Percentiles rank a stretch among this genome's conserved stretches.
Evolutionary conservation across 345 rosid species (phyloP).

Genomic region (Geranium brycei): DNA sequence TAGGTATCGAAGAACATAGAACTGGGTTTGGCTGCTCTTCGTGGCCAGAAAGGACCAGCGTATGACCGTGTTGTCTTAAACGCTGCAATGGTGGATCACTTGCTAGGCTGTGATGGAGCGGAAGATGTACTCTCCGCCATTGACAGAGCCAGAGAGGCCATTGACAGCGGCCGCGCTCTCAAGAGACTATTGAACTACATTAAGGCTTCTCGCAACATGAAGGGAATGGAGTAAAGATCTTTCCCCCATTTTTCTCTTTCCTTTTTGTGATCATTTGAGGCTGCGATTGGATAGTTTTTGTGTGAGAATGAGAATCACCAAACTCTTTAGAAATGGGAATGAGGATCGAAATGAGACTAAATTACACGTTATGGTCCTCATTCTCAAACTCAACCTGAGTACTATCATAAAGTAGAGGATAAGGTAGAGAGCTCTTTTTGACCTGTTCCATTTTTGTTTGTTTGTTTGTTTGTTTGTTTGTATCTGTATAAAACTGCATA

Average conservation of each 20-base stretch:
- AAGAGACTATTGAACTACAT: constrained; percentile 65
- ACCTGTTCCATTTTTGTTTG: no score
- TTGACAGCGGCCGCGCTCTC: constrained; percentile 78
- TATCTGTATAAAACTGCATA: no score
- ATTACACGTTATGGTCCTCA: no score
- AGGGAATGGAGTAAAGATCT: constrained; percentile 6
- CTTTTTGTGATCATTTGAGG: no score
- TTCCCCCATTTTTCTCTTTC: not conserved
- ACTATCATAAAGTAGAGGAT: no score
- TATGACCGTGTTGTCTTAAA: constrained; percentile 80
- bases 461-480: no score
- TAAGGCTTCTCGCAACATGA: constrained; percentile 46
- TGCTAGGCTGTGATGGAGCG: constrained; percentile 75
- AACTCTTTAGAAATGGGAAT: no score
- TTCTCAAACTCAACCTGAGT: no score
- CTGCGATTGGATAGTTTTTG: no score
- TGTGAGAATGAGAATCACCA: no score
- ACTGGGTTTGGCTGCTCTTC: constrained; percentile 72
- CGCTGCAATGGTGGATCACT: constrained; percentile 88
- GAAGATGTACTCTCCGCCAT: constrained; percentile 49
- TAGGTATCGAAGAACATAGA: constrained; percentile 82
- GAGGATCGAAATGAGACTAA: no score
- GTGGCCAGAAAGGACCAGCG: constrained; percentile 68
- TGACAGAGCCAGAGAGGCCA: constrained; percentile 85
- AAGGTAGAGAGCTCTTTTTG: no score